Base-by-base conservation (phyloP, 805 yeast genomes). In the Danielia oregonensis region DNA sequence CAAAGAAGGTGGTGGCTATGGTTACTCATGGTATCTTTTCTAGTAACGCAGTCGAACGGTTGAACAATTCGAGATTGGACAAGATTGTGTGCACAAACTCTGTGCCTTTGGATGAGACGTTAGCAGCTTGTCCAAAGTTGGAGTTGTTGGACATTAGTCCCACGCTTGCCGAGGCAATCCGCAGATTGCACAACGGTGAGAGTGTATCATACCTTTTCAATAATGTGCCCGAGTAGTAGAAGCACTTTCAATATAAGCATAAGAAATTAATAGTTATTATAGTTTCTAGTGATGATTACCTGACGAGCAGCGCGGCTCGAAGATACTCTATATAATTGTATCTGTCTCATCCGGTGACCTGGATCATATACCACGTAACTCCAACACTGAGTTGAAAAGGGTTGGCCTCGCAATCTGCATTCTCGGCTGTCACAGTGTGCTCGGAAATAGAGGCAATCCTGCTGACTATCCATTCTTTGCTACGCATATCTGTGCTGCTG, bases 161-260 rank as follows among this genome's bases (percentile, higher is more conserved):
- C 13, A 82, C 86, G 6, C 63, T 91, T 39, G 97, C 97, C 6
- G 98, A 93, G 61, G 91, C 95, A 21, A 83, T 91, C 39, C 78
- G 97, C 59, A 78, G 98, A 54, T 70, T 91, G 48, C 98, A 91
- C 60, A 91, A 93, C 54, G 98, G 98, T 52, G 98, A 91, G 66
- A 82, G 94, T 55, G 84, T 89, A 22, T 85, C 95, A 2, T 89
- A 87, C 57, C 68, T 89, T 49, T 86, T 89, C 62, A 78, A 78
- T 33, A 79, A 89, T 35, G 71, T 63, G 19, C 70, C 70, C 11
- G 48, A 39, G 29, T 49, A 34, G 34, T 9, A 5, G 25, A 7
- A 24, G 8, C n/a, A 19, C 22, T 6, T 19, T 19, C 9, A 19
- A n/a, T n/a, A n/a, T n/a, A n/a, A n/a, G n/a, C n/a, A n/a, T n/a